Evolutionary conservation across 2,329 filamentous ascomycete species (phyloP).

Genomic region (Xylariomycetidae sp.): DNA sequence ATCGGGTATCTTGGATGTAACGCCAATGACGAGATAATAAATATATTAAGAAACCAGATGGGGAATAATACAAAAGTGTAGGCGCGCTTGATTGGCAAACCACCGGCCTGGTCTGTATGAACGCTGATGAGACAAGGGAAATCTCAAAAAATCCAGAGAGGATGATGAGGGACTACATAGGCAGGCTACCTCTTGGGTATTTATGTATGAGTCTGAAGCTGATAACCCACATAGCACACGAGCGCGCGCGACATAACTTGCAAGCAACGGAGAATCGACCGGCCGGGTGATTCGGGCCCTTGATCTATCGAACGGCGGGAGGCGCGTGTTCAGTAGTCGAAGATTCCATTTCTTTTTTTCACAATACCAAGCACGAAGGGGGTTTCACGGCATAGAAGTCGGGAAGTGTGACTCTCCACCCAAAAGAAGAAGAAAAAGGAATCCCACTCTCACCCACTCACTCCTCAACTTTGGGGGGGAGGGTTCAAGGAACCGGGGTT

Average conservation of each 20-base stretch:
- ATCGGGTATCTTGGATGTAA: constrained; percentile 4
- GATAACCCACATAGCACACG: no score
- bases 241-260: no score
- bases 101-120: no score
- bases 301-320: no score
- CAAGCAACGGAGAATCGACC: no score
- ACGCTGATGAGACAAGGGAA: no score
- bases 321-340: constrained; percentile 4
- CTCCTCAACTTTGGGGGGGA: background rate
- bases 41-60: background rate
- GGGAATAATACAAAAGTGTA: no score
- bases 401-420: constrained; percentile 17
- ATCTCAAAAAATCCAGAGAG: no score
- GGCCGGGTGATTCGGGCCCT: no score
- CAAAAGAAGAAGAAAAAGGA: background rate
- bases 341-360: constrained; percentile 1
- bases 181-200: no score
- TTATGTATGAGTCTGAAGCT: no score
- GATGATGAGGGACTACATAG: no score
- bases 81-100: background rate
- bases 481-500: background rate
- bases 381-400: constrained; percentile 19
- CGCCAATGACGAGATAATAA: background rate
- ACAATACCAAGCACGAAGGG: constrained; percentile 1
- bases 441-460: background rate